phyloP scores from a whole-genome alignment of 129 eudicot genomes.

The Helianthus tuberosus region DNA sequence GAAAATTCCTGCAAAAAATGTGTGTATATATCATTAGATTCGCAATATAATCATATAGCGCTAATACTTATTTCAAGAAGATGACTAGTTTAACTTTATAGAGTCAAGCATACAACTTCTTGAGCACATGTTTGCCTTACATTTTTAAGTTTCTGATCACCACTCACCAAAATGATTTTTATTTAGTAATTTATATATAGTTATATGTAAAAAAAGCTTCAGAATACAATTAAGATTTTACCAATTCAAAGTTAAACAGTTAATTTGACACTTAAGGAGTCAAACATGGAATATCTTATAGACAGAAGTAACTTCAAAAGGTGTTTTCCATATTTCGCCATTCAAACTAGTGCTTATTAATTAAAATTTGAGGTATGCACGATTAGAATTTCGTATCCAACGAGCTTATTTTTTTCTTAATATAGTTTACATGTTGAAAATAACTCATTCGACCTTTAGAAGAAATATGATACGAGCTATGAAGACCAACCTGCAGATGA shows the following conservation, averaged over 20 bases:
- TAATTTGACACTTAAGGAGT: background rate
- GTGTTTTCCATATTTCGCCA: background rate
- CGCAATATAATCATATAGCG: background rate
- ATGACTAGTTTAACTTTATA: background rate
- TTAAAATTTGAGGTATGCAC: background rate
- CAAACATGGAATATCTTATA: background rate
- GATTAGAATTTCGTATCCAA: background rate
- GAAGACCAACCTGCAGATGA: conserved; percentile 61
- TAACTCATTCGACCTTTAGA: background rate
- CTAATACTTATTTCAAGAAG: background rate
- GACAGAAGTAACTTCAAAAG: background rate
- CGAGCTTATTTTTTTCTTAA: too few species aligned
- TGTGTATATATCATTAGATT: background rate
- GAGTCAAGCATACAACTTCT: conserved; percentile 5
- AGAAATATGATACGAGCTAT: background rate
- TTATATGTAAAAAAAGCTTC: background rate
- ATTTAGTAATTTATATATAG: background rate
- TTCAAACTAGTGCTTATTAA: too few species aligned
- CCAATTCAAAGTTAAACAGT: background rate
- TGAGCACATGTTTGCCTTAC: background rate
- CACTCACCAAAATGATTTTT: background rate
- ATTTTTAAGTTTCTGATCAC: background rate
- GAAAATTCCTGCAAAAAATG: conserved; percentile 68
- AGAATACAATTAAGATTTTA: background rate
- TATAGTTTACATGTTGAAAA: background rate